phyloP scores from a whole-genome alignment of 768 basidiomycete species.

The Pilatotrama ljubarskyi region DNA sequence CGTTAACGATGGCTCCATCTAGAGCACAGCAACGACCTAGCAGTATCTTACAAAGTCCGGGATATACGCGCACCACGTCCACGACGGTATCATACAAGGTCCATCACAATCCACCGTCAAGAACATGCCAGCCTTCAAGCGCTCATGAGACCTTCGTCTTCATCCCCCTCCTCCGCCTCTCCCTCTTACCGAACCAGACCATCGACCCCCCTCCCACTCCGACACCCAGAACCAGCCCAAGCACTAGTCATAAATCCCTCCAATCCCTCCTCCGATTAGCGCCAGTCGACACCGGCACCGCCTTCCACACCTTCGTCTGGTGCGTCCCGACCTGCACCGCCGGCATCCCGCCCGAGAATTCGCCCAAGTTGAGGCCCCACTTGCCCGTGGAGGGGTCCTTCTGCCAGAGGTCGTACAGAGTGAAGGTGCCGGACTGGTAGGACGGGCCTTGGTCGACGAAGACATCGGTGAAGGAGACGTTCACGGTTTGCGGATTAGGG shows the following conservation, averaged over 20 bases:
- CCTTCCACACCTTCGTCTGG: conserved; percentile 34
- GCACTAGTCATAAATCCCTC: conserved; percentile 20
- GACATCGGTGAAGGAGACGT: conserved; percentile 33
- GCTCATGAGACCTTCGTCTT: neutral
- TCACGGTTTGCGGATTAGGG: conserved; percentile 30
- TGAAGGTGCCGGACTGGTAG: conserved; percentile 27
- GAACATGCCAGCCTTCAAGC: neutral
- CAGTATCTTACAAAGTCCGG: too few relatives aligned
- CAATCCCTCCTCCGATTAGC: neutral
- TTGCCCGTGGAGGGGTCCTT: conserved; percentile 25
- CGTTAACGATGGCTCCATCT: too few relatives aligned
- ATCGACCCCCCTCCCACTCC: neutral
- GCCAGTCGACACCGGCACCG: conserved; percentile 22
- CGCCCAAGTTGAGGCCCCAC: conserved; percentile 32
- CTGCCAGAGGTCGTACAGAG: conserved; percentile 39
- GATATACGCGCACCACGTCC: neutral
- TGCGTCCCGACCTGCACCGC: conserved; percentile 31
- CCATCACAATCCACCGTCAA: neutral
- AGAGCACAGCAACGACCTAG: too few relatives aligned
- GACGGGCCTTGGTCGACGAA: conserved; percentile 34
- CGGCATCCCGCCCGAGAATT: conserved; percentile 24
- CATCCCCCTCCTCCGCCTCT: neutral
- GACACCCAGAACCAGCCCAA: neutral
- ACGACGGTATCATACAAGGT: neutral
- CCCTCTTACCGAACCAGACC: neutral